phyloP scores from a whole-genome alignment of 768 basidiomycete species.

The Amanita subjunquillea region DNA sequence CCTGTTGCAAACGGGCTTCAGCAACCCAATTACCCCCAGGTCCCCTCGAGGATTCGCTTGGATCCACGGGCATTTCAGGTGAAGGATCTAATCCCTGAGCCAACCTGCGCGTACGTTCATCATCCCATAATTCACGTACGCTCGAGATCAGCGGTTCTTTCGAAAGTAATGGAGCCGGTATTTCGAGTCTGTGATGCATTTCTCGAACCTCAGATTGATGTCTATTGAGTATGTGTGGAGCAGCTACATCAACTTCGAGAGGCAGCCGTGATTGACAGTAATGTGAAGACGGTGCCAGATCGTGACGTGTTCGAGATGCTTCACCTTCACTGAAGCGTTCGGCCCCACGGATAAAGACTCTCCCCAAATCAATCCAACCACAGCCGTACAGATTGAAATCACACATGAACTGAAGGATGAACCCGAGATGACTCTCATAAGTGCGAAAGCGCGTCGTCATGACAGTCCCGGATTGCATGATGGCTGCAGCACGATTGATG shows the following conservation, averaged over 20 bases:
- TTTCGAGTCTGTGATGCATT: conserved; percentile 55
- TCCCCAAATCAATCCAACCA: conserved; percentile 71
- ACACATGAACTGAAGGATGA: conserved; percentile 83
- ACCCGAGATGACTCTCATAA: conserved; percentile 88
- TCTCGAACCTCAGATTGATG: conserved; percentile 50
- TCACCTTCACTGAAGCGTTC: conserved; percentile 20
- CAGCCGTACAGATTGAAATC: conserved; percentile 95
- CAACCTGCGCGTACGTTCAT: conserved; percentile 71
- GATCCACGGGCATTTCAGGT: conserved; percentile 62
- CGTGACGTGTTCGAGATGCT: conserved; percentile 14
- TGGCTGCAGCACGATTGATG: conserved; percentile 59
- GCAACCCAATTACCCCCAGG: conserved; percentile 56
- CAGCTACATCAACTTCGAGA: conserved; percentile 77
- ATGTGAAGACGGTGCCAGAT: conserved; percentile 34
- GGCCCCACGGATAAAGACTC: conserved; percentile 49
- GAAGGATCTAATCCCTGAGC: conserved; percentile 62
- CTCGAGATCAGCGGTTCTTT: conserved; percentile 74
- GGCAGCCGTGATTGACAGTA: conserved; percentile 54
- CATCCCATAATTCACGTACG: conserved; percentile 93
- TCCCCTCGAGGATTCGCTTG: conserved; percentile 51
- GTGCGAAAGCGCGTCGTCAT: conserved; percentile 70
- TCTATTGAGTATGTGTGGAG: conserved; percentile 85
- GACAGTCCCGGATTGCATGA: conserved; percentile 75
- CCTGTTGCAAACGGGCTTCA: conserved; percentile 70
- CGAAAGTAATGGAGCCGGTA: conserved; percentile 42